phyloP scores from a whole-genome alignment of 352 stramenopile species.

The Phytophthora kernoviae region DNA sequence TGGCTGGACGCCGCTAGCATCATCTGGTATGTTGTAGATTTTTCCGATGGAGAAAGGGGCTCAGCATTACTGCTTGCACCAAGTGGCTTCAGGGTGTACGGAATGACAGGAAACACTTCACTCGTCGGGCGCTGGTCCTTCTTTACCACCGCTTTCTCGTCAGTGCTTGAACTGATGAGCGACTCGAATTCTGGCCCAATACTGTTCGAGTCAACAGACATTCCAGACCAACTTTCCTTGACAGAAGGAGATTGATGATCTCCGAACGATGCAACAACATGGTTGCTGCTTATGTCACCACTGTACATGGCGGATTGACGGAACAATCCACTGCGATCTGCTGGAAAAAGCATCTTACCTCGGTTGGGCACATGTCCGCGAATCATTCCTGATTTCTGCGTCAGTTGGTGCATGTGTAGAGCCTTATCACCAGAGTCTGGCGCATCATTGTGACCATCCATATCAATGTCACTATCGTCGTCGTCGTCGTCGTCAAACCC shows the following conservation, averaged over 20 bases:
- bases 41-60: slow-evolving; percentile 32
- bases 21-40: slow-evolving; percentile 75
- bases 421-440: slow-evolving; percentile 14
- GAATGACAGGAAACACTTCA: slow-evolving; percentile 41
- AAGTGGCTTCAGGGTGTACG: slow-evolving; percentile 36
- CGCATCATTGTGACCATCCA: slow-evolving; percentile 29
- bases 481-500: slow-evolving; percentile 79
- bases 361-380: slow-evolving; percentile 25
- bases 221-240: slow-evolving; percentile 26
- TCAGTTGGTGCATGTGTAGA: slow-evolving; percentile 20
- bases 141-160: slow-evolving; percentile 22
- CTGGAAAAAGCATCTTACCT: slow-evolving; percentile 25
- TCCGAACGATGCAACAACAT: slow-evolving; percentile 46
- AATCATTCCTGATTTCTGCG: slow-evolving; percentile 33
- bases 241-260: slow-evolving; percentile 10
- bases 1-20: slow-evolving; percentile 54
- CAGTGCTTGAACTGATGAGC: slow-evolving; percentile 22
- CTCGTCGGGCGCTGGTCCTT: slow-evolving; percentile 34
- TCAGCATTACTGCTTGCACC: slow-evolving; percentile 27
- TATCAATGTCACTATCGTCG: slow-evolving; percentile 53
- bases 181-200: slow-evolving; percentile 5
- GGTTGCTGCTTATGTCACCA: slow-evolving; percentile 18
- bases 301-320: slow-evolving; percentile 55
- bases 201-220: slow-evolving; percentile 10
- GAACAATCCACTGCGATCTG: slow-evolving; percentile 43